These are phyloP conservation scores for Podila minutissima DNA, from an alignment of 192 early-diverging fungal genomes.

Conservation along the genomic window DNA sequence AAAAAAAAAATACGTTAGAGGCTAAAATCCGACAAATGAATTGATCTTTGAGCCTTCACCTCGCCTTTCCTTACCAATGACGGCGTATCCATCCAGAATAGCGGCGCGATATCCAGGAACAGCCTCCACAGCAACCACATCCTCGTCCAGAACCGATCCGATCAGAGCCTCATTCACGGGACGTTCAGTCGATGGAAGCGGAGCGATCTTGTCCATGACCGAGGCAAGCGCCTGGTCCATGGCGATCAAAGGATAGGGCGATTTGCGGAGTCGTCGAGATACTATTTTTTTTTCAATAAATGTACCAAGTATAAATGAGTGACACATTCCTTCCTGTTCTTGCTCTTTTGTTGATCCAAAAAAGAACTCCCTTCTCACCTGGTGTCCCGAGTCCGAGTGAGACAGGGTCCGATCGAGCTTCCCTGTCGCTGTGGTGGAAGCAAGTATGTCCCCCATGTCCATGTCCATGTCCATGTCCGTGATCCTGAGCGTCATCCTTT, in stretches of 20 bases:
- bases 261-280: constrained; percentile 72
- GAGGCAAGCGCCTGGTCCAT: constrained; percentile 72
- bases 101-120: constrained; percentile 91
- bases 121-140: constrained; percentile 74
- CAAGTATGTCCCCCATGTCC: constrained; percentile 43
- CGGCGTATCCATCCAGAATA: constrained; percentile 95
- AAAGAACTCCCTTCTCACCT: constrained; percentile 22
- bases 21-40: not conserved
- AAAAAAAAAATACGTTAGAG: not conserved
- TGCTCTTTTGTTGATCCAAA: not conserved
- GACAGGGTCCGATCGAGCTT: constrained; percentile 22
- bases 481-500: constrained; percentile 8
- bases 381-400: constrained; percentile 44
- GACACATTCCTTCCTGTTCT: not conserved
- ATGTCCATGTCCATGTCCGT: constrained; percentile 49
- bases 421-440: constrained; percentile 39
- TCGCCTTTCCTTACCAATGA: constrained; percentile 65
- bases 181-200: constrained; percentile 38
- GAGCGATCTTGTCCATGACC: constrained; percentile 56
- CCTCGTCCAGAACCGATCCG: constrained; percentile 78
- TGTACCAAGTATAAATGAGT: not conserved
- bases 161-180: constrained; percentile 60
- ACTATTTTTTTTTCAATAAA: constrained; percentile 54
- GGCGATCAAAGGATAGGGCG: constrained; percentile 84
- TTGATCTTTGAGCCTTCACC: too few relatives aligned